Conservation (phyloP, 2,329 filamentous ascomycete genomes). For the Neophaeococcomyces mojaviensis region DNA sequence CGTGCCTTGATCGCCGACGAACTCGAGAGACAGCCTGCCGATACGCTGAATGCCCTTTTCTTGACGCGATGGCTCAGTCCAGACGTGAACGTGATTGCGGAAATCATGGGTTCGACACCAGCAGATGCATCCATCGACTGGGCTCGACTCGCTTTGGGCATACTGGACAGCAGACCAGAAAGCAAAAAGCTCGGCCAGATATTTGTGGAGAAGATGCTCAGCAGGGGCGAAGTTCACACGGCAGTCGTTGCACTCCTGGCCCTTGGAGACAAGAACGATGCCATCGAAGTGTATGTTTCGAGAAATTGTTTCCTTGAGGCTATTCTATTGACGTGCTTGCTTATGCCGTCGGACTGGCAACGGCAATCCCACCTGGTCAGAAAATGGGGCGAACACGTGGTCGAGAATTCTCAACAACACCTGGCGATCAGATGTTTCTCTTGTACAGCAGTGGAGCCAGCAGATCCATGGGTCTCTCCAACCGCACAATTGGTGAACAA, state of each 20-base stretch:
- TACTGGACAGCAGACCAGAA: conserved; percentile 68
- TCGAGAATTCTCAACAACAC: conserved; percentile 78
- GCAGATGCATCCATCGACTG: conserved; percentile 92
- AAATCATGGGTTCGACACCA: conserved; percentile 60
- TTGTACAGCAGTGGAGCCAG: conserved; percentile 76
- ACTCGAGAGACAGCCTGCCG: conserved; percentile 59
- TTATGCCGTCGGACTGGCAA: conserved; percentile 81
- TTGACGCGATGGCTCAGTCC: conserved; percentile 91
- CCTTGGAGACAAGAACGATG: conserved; percentile 85
- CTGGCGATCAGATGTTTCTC: conserved; percentile 89
- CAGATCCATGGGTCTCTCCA: conserved; percentile 82
- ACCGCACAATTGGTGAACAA: conserved; percentile 53
- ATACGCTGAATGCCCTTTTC: conserved; percentile 71
- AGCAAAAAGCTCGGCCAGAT: conserved; percentile 86
- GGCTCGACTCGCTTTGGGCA: conserved; percentile 90
- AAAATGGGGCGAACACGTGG: conserved; percentile 90
- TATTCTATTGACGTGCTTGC: conserved; percentile 74
- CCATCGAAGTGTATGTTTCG: conserved; percentile 91
- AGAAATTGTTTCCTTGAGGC: conserved; percentile 90
- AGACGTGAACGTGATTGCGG: conserved; percentile 70
- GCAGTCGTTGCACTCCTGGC: conserved; percentile 89
- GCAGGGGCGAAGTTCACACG: conserved; percentile 83
- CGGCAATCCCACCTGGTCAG: conserved; percentile 78
- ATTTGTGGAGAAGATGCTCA: conserved; percentile 82
- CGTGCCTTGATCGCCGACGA: conserved; percentile 78